phyloP scores from a whole-genome alignment of 768 basidiomycete species.

The Coprinopsis strossmayeri region DNA sequence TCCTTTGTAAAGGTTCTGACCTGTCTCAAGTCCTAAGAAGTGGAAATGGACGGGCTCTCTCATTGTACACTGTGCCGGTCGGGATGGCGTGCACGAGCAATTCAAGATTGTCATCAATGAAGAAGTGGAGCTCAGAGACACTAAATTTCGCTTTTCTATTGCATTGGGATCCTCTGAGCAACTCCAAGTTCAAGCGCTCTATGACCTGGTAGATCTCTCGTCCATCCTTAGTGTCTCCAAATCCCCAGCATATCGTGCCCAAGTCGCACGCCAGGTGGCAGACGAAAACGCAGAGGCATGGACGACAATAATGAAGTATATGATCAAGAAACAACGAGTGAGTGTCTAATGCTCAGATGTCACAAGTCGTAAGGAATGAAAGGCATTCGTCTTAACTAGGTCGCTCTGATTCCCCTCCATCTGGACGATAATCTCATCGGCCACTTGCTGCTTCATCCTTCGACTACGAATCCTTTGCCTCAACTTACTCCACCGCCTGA shows the following conservation, averaged over 20 bases:
- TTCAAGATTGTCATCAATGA: conserved; percentile 40
- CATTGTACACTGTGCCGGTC: conserved; percentile 27
- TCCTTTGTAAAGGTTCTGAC: too few relatives aligned
- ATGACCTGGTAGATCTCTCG: conserved; percentile 40
- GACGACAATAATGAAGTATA: conserved; percentile 20
- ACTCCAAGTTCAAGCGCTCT: conserved; percentile 40
- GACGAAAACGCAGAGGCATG: background rate
- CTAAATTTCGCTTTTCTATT: conserved; percentile 44
- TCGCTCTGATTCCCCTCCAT: conserved; percentile 39
- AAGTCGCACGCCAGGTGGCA: conserved; percentile 21
- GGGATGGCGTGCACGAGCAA: conserved; percentile 9
- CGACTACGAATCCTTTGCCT: background rate
- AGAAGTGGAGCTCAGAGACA: conserved; percentile 28
- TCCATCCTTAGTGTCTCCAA: conserved; percentile 44
- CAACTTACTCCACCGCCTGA: background rate
- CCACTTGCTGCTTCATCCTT: conserved; percentile 51
- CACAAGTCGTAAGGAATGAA: background rate
- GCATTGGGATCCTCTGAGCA: conserved; percentile 33
- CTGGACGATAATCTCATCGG: conserved; percentile 45
- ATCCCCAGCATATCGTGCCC: conserved; percentile 45
- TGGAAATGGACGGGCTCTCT: conserved; percentile 65
- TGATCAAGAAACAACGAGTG: conserved; percentile 45
- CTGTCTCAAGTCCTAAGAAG: too few relatives aligned
- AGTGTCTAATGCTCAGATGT: conserved; percentile 9
- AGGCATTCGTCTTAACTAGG: conserved; percentile 25